Base-by-base conservation (phyloP, 805 yeast genomes). In the Cyberlindnera samutprakarnensis region DNA sequence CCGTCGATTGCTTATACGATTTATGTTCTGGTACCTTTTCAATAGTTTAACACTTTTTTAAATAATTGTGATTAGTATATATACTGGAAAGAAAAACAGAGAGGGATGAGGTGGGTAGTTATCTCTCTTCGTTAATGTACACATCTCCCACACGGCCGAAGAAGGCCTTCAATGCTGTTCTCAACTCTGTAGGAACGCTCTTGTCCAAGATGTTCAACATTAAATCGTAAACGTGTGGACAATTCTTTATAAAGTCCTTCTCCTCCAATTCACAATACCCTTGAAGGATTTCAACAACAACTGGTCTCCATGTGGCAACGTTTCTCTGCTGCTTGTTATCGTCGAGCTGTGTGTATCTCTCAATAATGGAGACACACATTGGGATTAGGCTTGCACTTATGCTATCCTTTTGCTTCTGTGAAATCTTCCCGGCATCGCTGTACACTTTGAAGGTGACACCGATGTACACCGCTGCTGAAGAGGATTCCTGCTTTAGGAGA, bases 291-390 rank as follows among this genome's bases (percentile, higher is more conserved):
- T 83, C 95, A 21, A 84, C 80, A 24, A 90, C 86, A 14, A 92
- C 96, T 0, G 97, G 96, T 47, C 82, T 70, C 94, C 96, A 81
- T 4, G 94, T 78, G 13, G 72, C 66, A 27, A 90, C 75, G 54
- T 84, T 84, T 49, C 94, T 72, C 47, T 79, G 86, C 55, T 83
- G 90, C 6, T 74, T 57, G 32, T 62, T 64, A 41, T 82, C 95
- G 43, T 83, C 90, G 44, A 88, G 66, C 2, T 69, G 66, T 20
- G 77, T 69, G 54, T 75, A 88, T 39, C 88, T 74, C 35, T 70
- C 70, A 17, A 87, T 69, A 19, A 90, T 79, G 6, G 72, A 66
- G 7, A 70, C 73, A 47, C 95, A 82, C 49, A 87, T 65, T 17
- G 86, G 83, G 23, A 81, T 64, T 40, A 74, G 50, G 17, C 69